Conservation (phyloP, 1,284 basidiomycete species). For the Leccinum subrobustum region DNA sequence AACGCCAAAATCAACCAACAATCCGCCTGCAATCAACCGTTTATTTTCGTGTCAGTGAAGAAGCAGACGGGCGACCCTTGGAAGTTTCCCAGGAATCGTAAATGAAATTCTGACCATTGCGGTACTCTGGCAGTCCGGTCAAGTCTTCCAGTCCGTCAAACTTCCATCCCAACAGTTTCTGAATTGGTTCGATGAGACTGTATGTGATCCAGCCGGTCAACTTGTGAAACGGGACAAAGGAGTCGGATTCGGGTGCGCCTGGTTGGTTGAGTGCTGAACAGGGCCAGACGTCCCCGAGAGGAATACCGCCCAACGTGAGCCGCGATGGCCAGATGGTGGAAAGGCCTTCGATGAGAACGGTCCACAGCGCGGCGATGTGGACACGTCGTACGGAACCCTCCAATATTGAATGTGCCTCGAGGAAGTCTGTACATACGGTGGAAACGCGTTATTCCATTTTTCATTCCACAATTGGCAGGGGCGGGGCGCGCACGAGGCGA, state of each 20-base stretch:
- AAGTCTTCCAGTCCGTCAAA: constrained; percentile 74
- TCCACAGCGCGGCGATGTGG: constrained; percentile 76
- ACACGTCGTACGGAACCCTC: constrained; percentile 45
- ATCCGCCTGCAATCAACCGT: constrained; percentile 58
- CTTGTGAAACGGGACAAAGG: constrained; percentile 93
- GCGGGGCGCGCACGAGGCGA: constrained; percentile 3
- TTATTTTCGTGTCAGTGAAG: neutral
- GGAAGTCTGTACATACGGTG: constrained; percentile 55
- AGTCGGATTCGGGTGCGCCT: constrained; percentile 36
- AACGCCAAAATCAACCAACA: constrained; percentile 84
- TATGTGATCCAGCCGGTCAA: constrained; percentile 93
- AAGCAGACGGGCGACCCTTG: neutral
- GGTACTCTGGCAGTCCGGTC: constrained; percentile 88
- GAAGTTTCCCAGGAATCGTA: neutral
- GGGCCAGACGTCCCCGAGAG: constrained; percentile 91
- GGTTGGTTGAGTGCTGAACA: constrained; percentile 53
- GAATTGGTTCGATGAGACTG: constrained; percentile 81
- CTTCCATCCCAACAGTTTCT: constrained; percentile 75
- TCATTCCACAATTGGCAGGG: neutral
- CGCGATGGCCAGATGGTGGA: constrained; percentile 90
- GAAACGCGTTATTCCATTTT: constrained; percentile 3
- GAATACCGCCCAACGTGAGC: constrained; percentile 57
- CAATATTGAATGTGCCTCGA: constrained; percentile 52
- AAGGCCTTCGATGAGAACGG: constrained; percentile 79
- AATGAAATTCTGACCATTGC: constrained; percentile 60